A percentile compares a stretch with the other conserved stretches of the same genome.
phyloP scores from a whole-genome alignment of 768 basidiomycete species.

The Chalciporus sphaerocephalus region DNA sequence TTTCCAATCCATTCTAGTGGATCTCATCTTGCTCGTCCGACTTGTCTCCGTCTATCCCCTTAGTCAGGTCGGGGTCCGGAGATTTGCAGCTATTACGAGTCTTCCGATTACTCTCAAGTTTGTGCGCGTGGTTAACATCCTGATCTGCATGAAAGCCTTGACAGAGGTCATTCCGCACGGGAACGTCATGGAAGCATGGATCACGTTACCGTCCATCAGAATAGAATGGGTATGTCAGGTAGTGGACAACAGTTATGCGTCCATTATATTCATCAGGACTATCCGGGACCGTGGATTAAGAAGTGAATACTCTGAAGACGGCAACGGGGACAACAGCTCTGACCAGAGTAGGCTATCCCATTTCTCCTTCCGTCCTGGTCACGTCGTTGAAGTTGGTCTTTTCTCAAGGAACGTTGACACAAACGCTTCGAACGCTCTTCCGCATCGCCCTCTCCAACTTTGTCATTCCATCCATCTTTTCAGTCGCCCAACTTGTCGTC shows the following conservation, averaged over 20 bases:
- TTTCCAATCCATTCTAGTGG: conserved; percentile 28
- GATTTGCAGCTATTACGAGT: conserved; percentile 15
- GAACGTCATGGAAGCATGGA: conserved; percentile 15
- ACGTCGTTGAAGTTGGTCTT: conserved; percentile 1
- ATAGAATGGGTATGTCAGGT: conserved; percentile 32
- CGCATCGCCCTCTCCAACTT: background rate
- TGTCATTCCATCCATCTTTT: conserved; percentile 22
- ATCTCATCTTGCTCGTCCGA: conserved; percentile 27
- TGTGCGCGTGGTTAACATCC: conserved; percentile 24
- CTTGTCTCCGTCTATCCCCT: conserved; percentile 26
- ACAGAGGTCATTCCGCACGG: conserved; percentile 16
- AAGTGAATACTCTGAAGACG: too few species aligned
- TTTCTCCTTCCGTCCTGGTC: too few species aligned
- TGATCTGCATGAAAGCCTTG: conserved; percentile 25
- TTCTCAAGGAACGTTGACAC: background rate
- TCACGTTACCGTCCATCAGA: conserved; percentile 26
- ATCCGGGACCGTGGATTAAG: conserved; percentile 18
- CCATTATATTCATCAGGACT: conserved; percentile 28
- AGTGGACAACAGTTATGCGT: conserved; percentile 28
- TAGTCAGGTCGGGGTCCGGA: conserved; percentile 7
- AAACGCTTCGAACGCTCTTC: background rate
- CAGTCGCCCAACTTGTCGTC: conserved; percentile 27
- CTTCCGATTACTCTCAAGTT: conserved; percentile 29
- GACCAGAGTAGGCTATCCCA: too few species aligned
- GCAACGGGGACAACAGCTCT: too few species aligned